Evolutionary conservation across 202 grass and related monocot species (phyloP).

Genomic region (Sporobolus alterniflorus): DNA sequence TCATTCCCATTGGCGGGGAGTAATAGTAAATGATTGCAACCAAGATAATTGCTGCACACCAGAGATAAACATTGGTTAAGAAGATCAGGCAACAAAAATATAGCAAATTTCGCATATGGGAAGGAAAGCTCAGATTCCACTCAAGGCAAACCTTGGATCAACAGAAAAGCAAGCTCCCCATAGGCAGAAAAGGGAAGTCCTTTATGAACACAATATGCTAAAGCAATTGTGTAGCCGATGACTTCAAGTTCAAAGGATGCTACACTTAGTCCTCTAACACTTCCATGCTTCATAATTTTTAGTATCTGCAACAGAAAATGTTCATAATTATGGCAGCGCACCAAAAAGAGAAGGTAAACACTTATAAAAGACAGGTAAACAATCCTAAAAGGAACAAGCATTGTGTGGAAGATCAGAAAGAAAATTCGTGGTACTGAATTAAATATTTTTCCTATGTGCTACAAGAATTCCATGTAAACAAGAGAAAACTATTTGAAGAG

Average conservation of each 20-base stretch:
- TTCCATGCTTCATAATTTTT: slow-evolving; percentile 88
- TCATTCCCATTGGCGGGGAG: slow-evolving; percentile 72
- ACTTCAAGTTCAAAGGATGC: slow-evolving; percentile 94
- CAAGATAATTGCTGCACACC: slow-evolving; percentile 82
- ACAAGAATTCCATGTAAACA: neutral
- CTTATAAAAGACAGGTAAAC: neutral
- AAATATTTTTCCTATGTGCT: neutral
- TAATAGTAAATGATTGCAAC: slow-evolving; percentile 94
- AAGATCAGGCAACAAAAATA: slow-evolving; percentile 12
- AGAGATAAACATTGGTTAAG: slow-evolving; percentile 35
- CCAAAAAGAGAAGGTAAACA: slow-evolving; percentile 6
- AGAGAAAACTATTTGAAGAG: neutral
- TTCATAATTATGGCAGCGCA: neutral
- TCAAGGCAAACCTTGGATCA: slow-evolving; percentile 80
- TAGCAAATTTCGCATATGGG: slow-evolving; percentile 10
- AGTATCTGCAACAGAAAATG: slow-evolving; percentile 65
- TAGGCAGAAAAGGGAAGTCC: slow-evolving; percentile 94
- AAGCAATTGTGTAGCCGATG: slow-evolving; percentile 92
- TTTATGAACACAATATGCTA: slow-evolving; percentile 99
- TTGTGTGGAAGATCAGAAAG: neutral
- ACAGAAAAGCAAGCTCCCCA: slow-evolving; percentile 92
- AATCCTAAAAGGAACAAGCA: neutral
- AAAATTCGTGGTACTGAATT: neutral
- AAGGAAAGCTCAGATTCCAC: slow-evolving; percentile 6
- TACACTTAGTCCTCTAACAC: slow-evolving; percentile 90